phyloP scores from a whole-genome alignment of 805 yeast genomes.

The Candida patagonica region DNA sequence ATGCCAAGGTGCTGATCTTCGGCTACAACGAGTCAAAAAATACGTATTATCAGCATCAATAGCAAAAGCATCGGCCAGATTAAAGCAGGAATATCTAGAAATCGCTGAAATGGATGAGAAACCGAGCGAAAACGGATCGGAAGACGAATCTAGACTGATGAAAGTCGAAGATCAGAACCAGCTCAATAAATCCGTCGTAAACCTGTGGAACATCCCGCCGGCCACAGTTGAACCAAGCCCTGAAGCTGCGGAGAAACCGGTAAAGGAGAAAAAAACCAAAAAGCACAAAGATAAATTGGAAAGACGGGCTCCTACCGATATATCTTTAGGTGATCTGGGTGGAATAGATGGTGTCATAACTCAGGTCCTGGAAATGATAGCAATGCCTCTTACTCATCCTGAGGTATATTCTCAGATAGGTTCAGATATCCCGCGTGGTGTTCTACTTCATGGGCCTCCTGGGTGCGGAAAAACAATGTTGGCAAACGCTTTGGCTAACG shows the following conservation, averaged over 20 bases:
- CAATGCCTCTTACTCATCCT: constrained; percentile 87
- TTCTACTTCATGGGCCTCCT: constrained; percentile 81
- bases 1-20: constrained; percentile 56
- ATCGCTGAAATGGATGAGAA: constrained; percentile 30
- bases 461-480: constrained; percentile 96
- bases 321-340: constrained; percentile 67
- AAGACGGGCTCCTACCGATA: constrained; percentile 45
- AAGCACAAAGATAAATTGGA: constrained; percentile 45
- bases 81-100: constrained; percentile 48
- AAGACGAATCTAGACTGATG: constrained; percentile 44
- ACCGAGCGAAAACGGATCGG: constrained; percentile 25
- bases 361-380: constrained; percentile 82
- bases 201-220: constrained; percentile 45
- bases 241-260: constrained; percentile 24
- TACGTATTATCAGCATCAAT: constrained; percentile 53
- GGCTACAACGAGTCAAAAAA: constrained; percentile 61
- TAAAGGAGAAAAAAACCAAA: constrained; percentile 42
- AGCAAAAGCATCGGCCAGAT: constrained; percentile 45
- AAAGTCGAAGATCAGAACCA: constrained; percentile 49
- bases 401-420: constrained; percentile 84
- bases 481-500: constrained; percentile 94
- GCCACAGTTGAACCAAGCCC: constrained; percentile 8
- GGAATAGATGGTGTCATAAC: constrained; percentile 82
- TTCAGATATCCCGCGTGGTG: constrained; percentile 91
- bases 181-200: constrained; percentile 68